A percentile compares a stretch with the other conserved stretches of the same genome.
phyloP scores from a whole-genome alignment of 2,329 filamentous ascomycete genomes.

The Helicocarpus griseus region DNA sequence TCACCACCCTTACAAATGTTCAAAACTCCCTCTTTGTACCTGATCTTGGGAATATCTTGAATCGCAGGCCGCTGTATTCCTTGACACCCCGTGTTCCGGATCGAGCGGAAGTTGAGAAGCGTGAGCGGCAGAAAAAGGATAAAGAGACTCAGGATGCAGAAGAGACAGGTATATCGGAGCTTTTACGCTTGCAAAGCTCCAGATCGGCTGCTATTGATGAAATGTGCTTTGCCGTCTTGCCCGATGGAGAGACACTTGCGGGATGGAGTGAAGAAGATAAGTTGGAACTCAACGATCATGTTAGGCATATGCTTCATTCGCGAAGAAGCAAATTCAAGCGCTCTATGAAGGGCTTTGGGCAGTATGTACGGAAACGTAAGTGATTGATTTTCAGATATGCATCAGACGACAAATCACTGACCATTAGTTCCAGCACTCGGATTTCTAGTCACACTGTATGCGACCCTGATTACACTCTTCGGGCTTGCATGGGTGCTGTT shows the following conservation, averaged over 20 bases:
- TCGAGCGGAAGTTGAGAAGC: neutral
- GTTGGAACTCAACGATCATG: slow-evolving; percentile 70
- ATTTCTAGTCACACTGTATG: slow-evolving; percentile 76
- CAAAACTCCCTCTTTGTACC: slow-evolving; percentile 85
- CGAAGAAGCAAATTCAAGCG: slow-evolving; percentile 70
- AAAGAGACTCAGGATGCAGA: slow-evolving; percentile 11
- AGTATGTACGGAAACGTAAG: slow-evolving; percentile 64
- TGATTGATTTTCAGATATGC: slow-evolving; percentile 10
- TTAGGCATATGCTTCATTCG: slow-evolving; percentile 80
- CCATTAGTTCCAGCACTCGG: slow-evolving; percentile 50
- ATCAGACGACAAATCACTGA: neutral
- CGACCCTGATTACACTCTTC: slow-evolving; percentile 71
- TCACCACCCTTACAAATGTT: slow-evolving; percentile 78
- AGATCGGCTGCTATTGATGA: slow-evolving; percentile 36
- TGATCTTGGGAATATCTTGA: slow-evolving; percentile 64
- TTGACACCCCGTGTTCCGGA: slow-evolving; percentile 38
- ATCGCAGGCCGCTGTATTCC: slow-evolving; percentile 69
- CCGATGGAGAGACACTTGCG: slow-evolving; percentile 60
- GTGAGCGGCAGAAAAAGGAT: slow-evolving; percentile 15
- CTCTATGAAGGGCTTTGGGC: slow-evolving; percentile 65
- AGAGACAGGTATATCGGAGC: slow-evolving; percentile 3
- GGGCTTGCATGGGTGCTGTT: slow-evolving; percentile 86
- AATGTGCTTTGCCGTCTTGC: slow-evolving; percentile 68
- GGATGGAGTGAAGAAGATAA: slow-evolving; percentile 70
- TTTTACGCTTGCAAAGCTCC: neutral